Conservation (phyloP, 345 rosid genomes). For the Corymbia maculata region DNA sequence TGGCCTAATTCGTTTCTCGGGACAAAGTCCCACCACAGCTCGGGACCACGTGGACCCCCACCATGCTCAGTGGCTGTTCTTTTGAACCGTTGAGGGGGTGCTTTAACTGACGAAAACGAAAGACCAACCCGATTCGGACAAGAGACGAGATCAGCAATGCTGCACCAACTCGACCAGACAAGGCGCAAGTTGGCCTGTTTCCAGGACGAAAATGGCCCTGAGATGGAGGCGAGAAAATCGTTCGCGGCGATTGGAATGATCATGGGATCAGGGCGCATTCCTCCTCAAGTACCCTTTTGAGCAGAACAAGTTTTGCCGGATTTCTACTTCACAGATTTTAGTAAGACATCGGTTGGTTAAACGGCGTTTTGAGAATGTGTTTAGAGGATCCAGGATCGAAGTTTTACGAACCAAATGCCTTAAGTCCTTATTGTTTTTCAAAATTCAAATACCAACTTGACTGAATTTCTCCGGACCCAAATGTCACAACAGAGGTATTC, state of each 20-base stretch:
- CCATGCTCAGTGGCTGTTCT: background rate
- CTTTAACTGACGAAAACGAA: background rate
- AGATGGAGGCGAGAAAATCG: background rate
- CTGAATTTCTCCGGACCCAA: fast-evolving
- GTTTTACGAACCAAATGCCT: background rate
- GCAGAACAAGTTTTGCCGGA: background rate
- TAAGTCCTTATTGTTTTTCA: background rate
- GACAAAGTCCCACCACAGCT: background rate
- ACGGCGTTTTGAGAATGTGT: background rate
- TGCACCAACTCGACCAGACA: background rate
- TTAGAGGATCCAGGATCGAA: background rate
- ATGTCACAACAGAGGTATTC: background rate
- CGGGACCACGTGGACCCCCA: background rate
- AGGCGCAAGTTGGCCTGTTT: background rate
- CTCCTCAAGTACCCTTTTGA: background rate
- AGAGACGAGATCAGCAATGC: background rate
- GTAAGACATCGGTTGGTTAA: background rate
- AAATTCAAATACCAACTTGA: background rate
- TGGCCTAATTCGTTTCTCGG: background rate
- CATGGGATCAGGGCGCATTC: background rate
- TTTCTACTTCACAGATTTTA: background rate
- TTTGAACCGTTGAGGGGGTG: background rate
- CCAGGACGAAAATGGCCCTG: background rate
- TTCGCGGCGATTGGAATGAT: background rate
- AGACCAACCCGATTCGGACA: background rate